Evolutionary conservation across 306 rosid genomes (phyloP).

Genomic region (Rubus idaeus): DNA sequence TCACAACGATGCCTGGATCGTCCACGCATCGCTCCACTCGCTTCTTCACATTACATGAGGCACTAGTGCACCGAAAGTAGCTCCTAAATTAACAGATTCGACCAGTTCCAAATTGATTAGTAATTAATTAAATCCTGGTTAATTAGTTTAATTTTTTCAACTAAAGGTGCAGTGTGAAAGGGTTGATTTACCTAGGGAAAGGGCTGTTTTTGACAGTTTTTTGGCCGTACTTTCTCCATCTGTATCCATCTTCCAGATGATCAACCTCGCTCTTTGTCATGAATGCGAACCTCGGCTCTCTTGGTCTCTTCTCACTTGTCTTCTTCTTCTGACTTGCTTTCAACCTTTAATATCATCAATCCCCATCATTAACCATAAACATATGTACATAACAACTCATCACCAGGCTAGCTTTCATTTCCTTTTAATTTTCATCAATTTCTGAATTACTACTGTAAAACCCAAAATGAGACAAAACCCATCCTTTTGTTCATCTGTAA

Average conservation of each 20-base stretch:
- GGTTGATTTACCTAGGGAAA: slow-evolving; percentile 66
- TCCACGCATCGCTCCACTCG: slow-evolving; percentile 79
- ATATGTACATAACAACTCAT: slow-evolving; percentile 19
- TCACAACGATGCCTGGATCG: slow-evolving; percentile 76
- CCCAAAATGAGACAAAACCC: slow-evolving; percentile 6
- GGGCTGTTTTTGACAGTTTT: slow-evolving; percentile 96
- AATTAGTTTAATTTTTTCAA: background rate
- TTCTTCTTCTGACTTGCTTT: slow-evolving; percentile 52
- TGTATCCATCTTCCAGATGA: slow-evolving; percentile 97
- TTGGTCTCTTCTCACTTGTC: slow-evolving; percentile 71
- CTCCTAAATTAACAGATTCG: slow-evolving; percentile 48
- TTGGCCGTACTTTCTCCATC: slow-evolving; percentile 99
- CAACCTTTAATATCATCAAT: slow-evolving; percentile 48
- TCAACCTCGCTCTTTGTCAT: slow-evolving; percentile 98
- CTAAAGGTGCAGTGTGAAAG: background rate
- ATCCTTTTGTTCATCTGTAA: slow-evolving; percentile 11
- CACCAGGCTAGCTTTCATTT: slow-evolving; percentile 13
- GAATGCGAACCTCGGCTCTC: slow-evolving; percentile 86
- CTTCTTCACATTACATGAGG: slow-evolving; percentile 86
- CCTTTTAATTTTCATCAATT: slow-evolving; percentile 1
- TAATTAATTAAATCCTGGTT: background rate
- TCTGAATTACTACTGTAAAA: background rate
- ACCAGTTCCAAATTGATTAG: background rate
- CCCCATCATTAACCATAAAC: slow-evolving; percentile 12
- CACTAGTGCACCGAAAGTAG: slow-evolving; percentile 91